These are phyloP conservation scores for Pseudonitzschia multiseries DNA, from an alignment of 108 stramenopile species.

Conservation along the genomic window DNA sequence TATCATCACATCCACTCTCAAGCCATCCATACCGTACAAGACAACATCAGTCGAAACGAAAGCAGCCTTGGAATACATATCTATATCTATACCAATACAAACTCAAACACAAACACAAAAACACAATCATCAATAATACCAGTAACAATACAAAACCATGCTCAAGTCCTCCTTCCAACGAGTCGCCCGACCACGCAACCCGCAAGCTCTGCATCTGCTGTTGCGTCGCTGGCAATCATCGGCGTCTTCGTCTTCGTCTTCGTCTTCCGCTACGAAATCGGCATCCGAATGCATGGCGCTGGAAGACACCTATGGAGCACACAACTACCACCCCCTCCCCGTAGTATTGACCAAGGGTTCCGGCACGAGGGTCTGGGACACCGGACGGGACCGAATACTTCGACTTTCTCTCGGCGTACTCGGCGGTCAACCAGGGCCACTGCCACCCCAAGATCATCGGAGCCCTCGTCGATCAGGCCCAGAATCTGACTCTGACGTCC, in stretches of 20 bases:
- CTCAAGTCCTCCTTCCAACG: no score
- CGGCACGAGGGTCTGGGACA: slow-evolving; percentile 76
- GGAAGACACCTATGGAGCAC: slow-evolving; percentile 89
- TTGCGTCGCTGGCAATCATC: slow-evolving; percentile 11
- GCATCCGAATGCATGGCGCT: slow-evolving; percentile 67
- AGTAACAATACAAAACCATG: no score
- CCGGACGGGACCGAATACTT: slow-evolving; percentile 87
- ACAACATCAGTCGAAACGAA: no score
- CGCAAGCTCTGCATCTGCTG: neutral
- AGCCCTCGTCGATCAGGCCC: slow-evolving; percentile 90
- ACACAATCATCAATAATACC: no score
- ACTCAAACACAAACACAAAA: no score
- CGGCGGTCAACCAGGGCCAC: slow-evolving; percentile 99
- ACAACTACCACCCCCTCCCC: slow-evolving; percentile 98
- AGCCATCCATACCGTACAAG: no score
- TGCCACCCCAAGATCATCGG: slow-evolving; percentile 97
- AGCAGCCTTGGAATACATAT: no score
- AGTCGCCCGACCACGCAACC: neutral
- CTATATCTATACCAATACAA: no score
- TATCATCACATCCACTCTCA: no score
- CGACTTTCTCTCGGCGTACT: slow-evolving; percentile 98
- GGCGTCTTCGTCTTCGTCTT: neutral
- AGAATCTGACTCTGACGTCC: slow-evolving; percentile 92
- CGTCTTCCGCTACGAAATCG: neutral
- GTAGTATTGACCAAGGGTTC: slow-evolving; percentile 85